A percentile compares a stretch with the other conserved stretches of the same genome.
These are phyloP conservation scores for Myochromella boudieri DNA, from an alignment of 768 basidiomycete genomes.

Conservation along the genomic window DNA sequence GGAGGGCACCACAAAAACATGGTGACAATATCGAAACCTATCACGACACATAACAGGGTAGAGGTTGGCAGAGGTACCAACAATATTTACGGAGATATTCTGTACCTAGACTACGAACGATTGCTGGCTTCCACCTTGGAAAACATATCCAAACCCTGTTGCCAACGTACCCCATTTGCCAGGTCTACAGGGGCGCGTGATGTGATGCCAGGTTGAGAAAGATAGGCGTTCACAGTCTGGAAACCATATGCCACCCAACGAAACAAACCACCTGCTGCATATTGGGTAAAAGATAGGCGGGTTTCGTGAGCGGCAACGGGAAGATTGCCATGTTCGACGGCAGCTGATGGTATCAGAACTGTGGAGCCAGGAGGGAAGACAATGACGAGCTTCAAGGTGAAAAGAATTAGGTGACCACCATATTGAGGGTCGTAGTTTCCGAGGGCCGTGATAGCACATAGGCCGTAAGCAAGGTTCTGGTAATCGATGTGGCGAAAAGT, in stretches of 20 bases:
- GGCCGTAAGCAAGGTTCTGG: conserved; percentile 5
- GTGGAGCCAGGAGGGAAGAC: conserved; percentile 13
- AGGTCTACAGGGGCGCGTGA: too few species aligned
- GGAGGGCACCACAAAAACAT: too few species aligned
- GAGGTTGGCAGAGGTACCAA: too few species aligned
- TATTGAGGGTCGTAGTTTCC: conserved; percentile 6
- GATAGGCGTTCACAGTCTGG: background rate
- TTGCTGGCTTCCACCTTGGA: too few species aligned
- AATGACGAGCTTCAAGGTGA: conserved; percentile 14
- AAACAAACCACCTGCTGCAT: conserved; percentile 20
- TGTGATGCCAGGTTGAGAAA: too few species aligned
- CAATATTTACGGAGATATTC: too few species aligned
- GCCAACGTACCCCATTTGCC: too few species aligned
- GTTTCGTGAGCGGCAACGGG: conserved; percentile 11
- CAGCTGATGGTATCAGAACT: conserved; percentile 18
- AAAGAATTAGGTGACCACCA: conserved; percentile 22
- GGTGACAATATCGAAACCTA: too few species aligned
- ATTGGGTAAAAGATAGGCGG: conserved; percentile 20
- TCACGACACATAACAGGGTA: too few species aligned
- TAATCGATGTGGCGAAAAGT: conserved; percentile 12
- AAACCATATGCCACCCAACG: conserved; percentile 21
- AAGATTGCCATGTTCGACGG: conserved; percentile 15
- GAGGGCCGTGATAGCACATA: conserved; percentile 16
- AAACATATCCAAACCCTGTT: too few species aligned
- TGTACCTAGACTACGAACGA: too few species aligned